A percentile compares a stretch with the other conserved stretches of the same genome.
phyloP scores from a whole-genome alignment of 495 filamentous ascomycete species.

The Pyrenopolyporus hunteri region DNA sequence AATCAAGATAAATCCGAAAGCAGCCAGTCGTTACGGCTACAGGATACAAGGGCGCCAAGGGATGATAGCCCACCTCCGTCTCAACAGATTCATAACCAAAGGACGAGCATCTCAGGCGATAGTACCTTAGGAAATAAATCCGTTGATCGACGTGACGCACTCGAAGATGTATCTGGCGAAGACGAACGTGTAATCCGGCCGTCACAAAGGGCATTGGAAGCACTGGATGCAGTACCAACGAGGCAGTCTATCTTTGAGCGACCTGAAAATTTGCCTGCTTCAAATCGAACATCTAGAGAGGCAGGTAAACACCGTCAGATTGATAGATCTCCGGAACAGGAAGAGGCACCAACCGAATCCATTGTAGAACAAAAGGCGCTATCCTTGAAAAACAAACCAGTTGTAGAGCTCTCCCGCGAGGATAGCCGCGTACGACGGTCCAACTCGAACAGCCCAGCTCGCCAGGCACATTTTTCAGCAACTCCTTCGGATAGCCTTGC shows the following conservation, averaged over 20 bases:
- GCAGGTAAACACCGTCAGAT: neutral
- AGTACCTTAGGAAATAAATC: too few relatives aligned
- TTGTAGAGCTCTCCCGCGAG: constrained; percentile 28
- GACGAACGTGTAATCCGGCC: constrained; percentile 40
- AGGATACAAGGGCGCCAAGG: constrained; percentile 7
- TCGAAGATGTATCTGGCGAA: constrained; percentile 46
- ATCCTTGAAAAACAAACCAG: constrained; percentile 29
- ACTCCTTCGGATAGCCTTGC: constrained; percentile 53
- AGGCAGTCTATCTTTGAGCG: constrained; percentile 35
- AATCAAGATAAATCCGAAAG: neutral
- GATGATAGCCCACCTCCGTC: constrained; percentile 1
- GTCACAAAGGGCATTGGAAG: constrained; percentile 31
- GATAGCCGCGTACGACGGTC: constrained; percentile 30
- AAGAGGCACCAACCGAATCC: neutral
- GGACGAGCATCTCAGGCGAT: too few relatives aligned
- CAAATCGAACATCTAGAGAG: constrained; percentile 2
- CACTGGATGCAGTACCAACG: constrained; percentile 45
- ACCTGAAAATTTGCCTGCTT: neutral
- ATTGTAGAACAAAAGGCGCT: constrained; percentile 10
- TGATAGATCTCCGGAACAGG: neutral
- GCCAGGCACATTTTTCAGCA: constrained; percentile 76
- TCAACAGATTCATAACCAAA: too few relatives aligned
- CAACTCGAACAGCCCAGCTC: constrained; percentile 48
- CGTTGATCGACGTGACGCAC: constrained; percentile 67
- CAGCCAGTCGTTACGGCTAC: constrained; percentile 2